Conservation (phyloP, 352 stramenopile genomes). For the Phytophthora podocarpi region DNA sequence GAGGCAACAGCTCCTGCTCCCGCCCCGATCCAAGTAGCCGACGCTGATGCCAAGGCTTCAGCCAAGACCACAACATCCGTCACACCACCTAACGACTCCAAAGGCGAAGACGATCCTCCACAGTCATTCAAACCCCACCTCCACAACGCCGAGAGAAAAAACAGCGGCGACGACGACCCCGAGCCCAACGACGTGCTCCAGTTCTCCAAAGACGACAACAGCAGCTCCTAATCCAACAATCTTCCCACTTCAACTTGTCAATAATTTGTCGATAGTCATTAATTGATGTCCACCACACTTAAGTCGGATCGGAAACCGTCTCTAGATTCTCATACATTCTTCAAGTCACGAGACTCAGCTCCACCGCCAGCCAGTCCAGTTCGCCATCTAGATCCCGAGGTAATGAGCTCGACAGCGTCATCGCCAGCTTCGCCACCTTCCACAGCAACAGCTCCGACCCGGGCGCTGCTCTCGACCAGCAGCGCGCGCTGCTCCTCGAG, state of each 20-base stretch:
- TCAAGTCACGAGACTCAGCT: slow-evolving; percentile 3
- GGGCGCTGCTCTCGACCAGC: background rate
- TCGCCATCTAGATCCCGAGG: slow-evolving; percentile 1
- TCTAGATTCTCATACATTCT: slow-evolving; percentile 16
- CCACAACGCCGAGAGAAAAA: slow-evolving; percentile 8
- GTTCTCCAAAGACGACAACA: slow-evolving; percentile 7
- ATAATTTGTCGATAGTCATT: too few relatives aligned
- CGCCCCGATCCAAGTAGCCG: slow-evolving; percentile 1
- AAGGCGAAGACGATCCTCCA: background rate
- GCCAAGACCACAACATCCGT: background rate
- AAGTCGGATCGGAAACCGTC: background rate
- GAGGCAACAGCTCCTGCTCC: background rate
- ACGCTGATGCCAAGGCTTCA: slow-evolving; percentile 4
- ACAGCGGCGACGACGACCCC: background rate
- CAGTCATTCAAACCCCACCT: background rate
- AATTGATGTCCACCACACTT: background rate
- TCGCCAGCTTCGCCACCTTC: slow-evolving; percentile 25
- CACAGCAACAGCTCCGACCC: slow-evolving; percentile 11
- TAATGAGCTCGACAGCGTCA: slow-evolving; percentile 11
- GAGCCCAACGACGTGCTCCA: slow-evolving; percentile 14
- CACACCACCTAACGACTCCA: background rate
- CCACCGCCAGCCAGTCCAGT: slow-evolving; percentile 1
- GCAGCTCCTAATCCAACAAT: slow-evolving; percentile 5
- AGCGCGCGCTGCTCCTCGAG: background rate
- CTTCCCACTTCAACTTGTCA: slow-evolving; percentile 21